These are phyloP conservation scores for Schoenoplectus tabernaemontani DNA, from an alignment of 202 grass and related monocot species.

Conservation along the genomic window DNA sequence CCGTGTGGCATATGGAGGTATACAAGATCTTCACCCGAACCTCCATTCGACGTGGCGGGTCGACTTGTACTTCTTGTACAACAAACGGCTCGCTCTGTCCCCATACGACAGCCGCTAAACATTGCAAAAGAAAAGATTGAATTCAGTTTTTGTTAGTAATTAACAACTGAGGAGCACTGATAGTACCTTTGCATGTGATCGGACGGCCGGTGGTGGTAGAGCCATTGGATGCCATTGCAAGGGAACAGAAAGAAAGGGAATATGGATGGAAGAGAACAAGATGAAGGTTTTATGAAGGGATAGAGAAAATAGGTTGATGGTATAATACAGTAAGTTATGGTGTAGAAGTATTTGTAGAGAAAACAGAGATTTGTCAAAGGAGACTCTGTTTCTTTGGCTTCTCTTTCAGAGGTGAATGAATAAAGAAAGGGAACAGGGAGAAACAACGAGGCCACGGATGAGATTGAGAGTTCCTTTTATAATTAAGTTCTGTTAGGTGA, in stretches of 20 bases:
- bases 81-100: conserved; percentile 53
- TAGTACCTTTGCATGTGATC: conserved; percentile 81
- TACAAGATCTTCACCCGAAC: conserved; percentile 71
- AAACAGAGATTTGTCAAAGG: background rate
- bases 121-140: background rate
- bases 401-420: background rate
- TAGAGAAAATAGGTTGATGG: no score
- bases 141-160: no score
- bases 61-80: conserved; percentile 65
- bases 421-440: background rate
- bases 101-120: conserved; percentile 72
- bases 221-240: conserved; percentile 24
- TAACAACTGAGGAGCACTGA: background rate
- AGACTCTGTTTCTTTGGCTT: background rate
- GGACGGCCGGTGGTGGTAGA: conserved; percentile 29
- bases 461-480: background rate
- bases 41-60: conserved; percentile 58
- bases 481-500: background rate
- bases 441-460: background rate
- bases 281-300: no score
- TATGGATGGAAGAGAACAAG: no score
- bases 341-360: no score
- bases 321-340: no score
- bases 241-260: no score
- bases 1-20: conserved; percentile 86